Conservation (phyloP, 495 filamentous ascomycete genomes). For the Aspergillus sparsus region DNA sequence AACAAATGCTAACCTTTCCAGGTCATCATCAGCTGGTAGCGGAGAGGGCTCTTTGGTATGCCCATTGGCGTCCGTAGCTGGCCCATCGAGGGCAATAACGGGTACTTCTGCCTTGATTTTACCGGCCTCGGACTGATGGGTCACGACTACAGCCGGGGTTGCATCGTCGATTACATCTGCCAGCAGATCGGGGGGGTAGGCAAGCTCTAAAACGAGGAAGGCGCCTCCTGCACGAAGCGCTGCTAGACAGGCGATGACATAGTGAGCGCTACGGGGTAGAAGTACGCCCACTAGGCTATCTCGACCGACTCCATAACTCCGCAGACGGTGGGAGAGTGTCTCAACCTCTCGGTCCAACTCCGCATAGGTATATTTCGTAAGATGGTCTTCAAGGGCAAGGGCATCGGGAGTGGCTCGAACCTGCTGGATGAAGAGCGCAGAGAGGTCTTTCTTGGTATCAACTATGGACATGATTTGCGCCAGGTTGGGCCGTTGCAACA, state of each 20-base stretch:
- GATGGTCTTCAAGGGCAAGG: conserved; percentile 62
- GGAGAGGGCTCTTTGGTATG: conserved; percentile 39
- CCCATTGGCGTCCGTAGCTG: conserved; percentile 38
- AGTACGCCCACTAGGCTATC: conserved; percentile 66
- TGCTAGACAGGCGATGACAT: conserved; percentile 69
- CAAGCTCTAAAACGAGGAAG: conserved; percentile 70
- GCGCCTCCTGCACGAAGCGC: conserved; percentile 66
- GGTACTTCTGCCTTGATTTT: conserved; percentile 59
- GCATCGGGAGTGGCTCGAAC: conserved; percentile 58
- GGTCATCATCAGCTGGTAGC: conserved; percentile 56
- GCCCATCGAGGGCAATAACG: conserved; percentile 56
- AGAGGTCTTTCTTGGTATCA: conserved; percentile 63
- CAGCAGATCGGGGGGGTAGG: conserved; percentile 64
- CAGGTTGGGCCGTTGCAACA: background rate
- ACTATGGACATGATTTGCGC: conserved; percentile 51
- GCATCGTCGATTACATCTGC: conserved; percentile 69
- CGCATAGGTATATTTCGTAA: conserved; percentile 56
- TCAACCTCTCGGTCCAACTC: conserved; percentile 61
- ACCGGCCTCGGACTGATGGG: conserved; percentile 52
- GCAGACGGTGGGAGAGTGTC: conserved; percentile 54
- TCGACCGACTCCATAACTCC: conserved; percentile 58
- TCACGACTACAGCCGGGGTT: conserved; percentile 61
- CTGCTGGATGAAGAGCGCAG: conserved; percentile 60
- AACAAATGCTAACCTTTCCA: conserved; percentile 66
- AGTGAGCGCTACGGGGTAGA: conserved; percentile 65